Evolutionary conservation across 2,329 filamentous ascomycete species (phyloP).

Genomic region (Xylariaceae sp.): DNA sequence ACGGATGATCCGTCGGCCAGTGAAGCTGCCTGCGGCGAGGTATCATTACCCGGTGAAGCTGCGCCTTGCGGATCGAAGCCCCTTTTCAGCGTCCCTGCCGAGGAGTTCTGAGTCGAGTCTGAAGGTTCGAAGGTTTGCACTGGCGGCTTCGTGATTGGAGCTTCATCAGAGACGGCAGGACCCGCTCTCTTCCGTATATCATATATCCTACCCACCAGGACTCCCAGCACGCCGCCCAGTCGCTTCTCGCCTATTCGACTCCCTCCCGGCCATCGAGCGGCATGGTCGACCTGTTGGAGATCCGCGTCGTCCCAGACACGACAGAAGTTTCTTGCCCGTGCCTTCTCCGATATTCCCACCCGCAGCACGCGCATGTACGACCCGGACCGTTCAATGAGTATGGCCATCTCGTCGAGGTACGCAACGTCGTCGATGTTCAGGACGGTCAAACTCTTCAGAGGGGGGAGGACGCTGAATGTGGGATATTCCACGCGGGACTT

Average conservation of each 20-base stretch:
- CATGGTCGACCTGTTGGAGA: conserved; percentile 57
- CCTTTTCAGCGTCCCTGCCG: too few species aligned
- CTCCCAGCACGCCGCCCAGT: conserved; percentile 60
- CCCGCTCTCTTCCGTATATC: conserved; percentile 40
- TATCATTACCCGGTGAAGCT: too few species aligned
- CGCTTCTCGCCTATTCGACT: conserved; percentile 54
- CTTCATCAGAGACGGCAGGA: too few species aligned
- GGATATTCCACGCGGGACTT: conserved; percentile 64
- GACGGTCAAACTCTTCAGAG: conserved; percentile 67
- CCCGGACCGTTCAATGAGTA: conserved; percentile 65
- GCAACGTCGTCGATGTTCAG: conserved; percentile 76
- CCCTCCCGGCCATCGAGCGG: conserved; percentile 47
- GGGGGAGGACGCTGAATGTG: conserved; percentile 69
- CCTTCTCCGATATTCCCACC: conserved; percentile 58
- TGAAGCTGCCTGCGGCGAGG: too few species aligned
- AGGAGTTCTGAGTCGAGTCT: too few species aligned
- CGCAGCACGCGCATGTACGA: conserved; percentile 61
- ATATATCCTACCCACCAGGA: conserved; percentile 59
- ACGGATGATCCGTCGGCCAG: too few species aligned
- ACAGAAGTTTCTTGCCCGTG: conserved; percentile 42
- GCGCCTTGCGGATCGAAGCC: too few species aligned
- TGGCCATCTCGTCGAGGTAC: conserved; percentile 75
- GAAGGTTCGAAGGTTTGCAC: too few species aligned
- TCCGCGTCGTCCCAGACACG: conserved; percentile 55
- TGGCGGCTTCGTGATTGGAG: too few species aligned